These are phyloP conservation scores for Kodamaea lidongshanica DNA, from an alignment of 805 yeast species.

Conservation along the genomic window DNA sequence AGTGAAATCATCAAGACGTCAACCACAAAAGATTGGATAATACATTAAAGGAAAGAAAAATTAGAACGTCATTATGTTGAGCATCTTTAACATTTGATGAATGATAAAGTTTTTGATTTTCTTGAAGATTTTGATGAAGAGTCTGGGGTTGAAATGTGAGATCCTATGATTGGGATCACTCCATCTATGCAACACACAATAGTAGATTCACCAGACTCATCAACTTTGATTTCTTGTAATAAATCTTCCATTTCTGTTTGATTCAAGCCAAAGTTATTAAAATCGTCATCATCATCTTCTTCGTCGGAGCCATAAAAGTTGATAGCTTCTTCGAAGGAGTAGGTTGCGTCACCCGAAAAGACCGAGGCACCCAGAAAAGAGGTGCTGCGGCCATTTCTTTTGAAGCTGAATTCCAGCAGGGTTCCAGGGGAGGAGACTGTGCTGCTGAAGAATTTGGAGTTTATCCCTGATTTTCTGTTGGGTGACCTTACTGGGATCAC, in stretches of 20 bases:
- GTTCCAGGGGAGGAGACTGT: conserved; percentile 11
- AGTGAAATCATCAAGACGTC: conserved; percentile 1
- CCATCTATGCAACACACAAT: conserved; percentile 19
- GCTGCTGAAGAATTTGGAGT: background rate
- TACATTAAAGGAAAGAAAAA: background rate
- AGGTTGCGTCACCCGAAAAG: conserved; percentile 8
- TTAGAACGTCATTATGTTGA: background rate
- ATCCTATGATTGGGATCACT: conserved; percentile 18
- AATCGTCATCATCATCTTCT: background rate
- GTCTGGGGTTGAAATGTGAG: conserved; percentile 7
- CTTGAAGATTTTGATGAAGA: conserved; percentile 1
- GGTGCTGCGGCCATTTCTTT: conserved; percentile 11
- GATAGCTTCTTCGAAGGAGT: conserved; percentile 6
- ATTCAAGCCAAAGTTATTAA: conserved; percentile 5
- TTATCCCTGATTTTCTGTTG: too few relatives aligned
- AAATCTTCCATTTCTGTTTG: conserved; percentile 14
- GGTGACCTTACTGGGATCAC: conserved; percentile 6
- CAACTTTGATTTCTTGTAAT: conserved; percentile 17
- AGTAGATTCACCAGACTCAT: conserved; percentile 12
- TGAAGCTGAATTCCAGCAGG: conserved; percentile 17
- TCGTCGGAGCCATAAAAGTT: too few relatives aligned
- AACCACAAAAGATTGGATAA: background rate
- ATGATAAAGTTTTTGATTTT: conserved; percentile 9
- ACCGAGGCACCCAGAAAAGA: conserved; percentile 12
- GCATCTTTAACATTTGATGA: conserved; percentile 5